A percentile compares a stretch with the other conserved stretches of the same genome.
Evolutionary conservation across 306 rosid species (phyloP).

Genomic region (Potentilla sterilis): DNA sequence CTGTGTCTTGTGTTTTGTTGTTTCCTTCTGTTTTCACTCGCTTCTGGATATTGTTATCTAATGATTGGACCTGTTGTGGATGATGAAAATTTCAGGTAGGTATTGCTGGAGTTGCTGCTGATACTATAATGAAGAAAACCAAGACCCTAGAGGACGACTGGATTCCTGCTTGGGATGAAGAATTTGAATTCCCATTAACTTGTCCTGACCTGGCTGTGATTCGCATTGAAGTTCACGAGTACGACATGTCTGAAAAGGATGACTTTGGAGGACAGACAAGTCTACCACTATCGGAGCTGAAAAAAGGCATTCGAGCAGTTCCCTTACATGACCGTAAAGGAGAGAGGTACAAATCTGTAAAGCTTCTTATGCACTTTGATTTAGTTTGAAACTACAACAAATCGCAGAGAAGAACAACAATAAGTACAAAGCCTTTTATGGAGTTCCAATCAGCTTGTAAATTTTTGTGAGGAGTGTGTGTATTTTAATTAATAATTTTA

Average conservation of each 20-base stretch:
- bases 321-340: slow-evolving; percentile 60
- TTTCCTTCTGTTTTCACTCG: slow-evolving; percentile 1
- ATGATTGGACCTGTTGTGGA: slow-evolving; percentile 10
- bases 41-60: neutral
- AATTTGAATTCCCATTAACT: slow-evolving; percentile 63
- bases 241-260: slow-evolving; percentile 95
- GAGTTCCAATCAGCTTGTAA: neutral
- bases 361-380: slow-evolving; percentile 87
- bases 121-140: slow-evolving; percentile 69
- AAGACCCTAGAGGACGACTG: slow-evolving; percentile 81
- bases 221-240: slow-evolving; percentile 91
- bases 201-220: slow-evolving; percentile 87
- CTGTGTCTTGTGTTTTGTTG: neutral
- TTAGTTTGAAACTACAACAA: slow-evolving; percentile 31
- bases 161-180: slow-evolving; percentile 84
- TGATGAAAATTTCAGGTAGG: slow-evolving; percentile 58
- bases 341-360: slow-evolving; percentile 63
- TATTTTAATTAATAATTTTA: neutral
- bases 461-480: slow-evolving; percentile 17
- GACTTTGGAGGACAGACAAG: slow-evolving; percentile 97
- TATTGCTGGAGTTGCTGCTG: slow-evolving; percentile 88
- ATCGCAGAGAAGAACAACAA: neutral
- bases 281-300: slow-evolving; percentile 70
- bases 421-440: slow-evolving; percentile 25
- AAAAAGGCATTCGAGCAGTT: slow-evolving; percentile 75